Conservation (phyloP, 768 basidiomycete species). For the Leccinum uliginosum region DNA sequence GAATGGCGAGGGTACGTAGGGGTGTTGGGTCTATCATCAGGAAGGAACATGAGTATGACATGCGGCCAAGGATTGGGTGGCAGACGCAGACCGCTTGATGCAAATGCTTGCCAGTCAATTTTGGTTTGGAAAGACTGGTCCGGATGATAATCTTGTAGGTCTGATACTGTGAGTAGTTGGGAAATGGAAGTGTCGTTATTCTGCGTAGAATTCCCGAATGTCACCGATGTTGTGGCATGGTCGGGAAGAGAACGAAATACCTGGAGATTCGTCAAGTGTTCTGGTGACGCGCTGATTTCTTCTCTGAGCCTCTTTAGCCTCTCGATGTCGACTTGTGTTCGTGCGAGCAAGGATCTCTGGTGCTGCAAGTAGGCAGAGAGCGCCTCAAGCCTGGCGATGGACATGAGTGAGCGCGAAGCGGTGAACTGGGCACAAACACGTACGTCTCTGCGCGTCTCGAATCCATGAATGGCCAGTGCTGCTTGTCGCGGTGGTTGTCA, state of each 20-base stretch:
- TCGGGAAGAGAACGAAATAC: slow-evolving; percentile 21
- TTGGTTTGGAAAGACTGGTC: slow-evolving; percentile 38
- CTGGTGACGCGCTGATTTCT: slow-evolving; percentile 34
- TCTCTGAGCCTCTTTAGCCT: slow-evolving; percentile 44
- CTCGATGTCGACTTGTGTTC: slow-evolving; percentile 60
- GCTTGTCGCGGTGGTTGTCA: slow-evolving; percentile 30
- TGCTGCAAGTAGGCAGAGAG: slow-evolving; percentile 61
- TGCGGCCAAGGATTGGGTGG: neutral
- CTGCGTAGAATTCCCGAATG: slow-evolving; percentile 7
- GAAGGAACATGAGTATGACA: slow-evolving; percentile 7
- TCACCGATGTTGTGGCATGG: slow-evolving; percentile 20
- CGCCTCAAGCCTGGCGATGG: slow-evolving; percentile 41
- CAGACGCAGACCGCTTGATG: slow-evolving; percentile 45
- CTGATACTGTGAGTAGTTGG: slow-evolving; percentile 40
- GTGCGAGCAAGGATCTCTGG: slow-evolving; percentile 55
- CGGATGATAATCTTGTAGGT: slow-evolving; percentile 41
- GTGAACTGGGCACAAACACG: slow-evolving; percentile 1
- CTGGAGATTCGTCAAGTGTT: slow-evolving; percentile 32
- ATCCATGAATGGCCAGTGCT: slow-evolving; percentile 23
- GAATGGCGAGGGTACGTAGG: slow-evolving; percentile 44
- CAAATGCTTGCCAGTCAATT: slow-evolving; percentile 62
- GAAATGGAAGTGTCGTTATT: slow-evolving; percentile 3
- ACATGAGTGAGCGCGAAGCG: neutral
- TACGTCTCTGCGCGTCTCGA: slow-evolving; percentile 34
- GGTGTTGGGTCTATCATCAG: slow-evolving; percentile 46